Evolutionary conservation across 225 moss, liverwort and hornwort genomes (phyloP).

Genomic region (Thuidium tamariscinum): DNA sequence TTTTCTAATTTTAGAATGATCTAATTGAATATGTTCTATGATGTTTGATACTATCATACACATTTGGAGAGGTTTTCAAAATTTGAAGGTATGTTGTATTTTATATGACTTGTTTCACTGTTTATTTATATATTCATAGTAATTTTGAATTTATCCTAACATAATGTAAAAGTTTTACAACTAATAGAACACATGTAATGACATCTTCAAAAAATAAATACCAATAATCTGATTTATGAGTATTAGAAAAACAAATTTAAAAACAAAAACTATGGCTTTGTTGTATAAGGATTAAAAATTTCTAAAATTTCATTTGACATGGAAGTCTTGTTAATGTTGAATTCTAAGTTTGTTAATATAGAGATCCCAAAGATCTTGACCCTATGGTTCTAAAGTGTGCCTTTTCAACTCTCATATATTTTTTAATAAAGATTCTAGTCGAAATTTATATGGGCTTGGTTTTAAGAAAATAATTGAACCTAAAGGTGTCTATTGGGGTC

Average conservation of each 20-base stretch:
- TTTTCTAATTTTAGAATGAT: fast-evolving
- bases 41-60: neutral
- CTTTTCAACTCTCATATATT: neutral
- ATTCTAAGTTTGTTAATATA: neutral
- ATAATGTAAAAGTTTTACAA: neutral
- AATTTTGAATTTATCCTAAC: neutral
- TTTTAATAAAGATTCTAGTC: no score
- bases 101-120: neutral
- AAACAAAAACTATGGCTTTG: fast-evolving
- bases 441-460: neutral
- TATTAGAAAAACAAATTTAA: neutral
- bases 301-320: fast-evolving
- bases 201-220: neutral
- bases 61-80: neutral
- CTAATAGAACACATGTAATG: neutral
- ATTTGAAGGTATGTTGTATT: neutral
- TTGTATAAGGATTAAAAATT: neutral
- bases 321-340: neutral
- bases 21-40: neutral
- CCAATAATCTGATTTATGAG: neutral
- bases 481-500: neutral
- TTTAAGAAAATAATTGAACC: neutral
- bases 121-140: neutral
- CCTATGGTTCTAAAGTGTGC: neutral
- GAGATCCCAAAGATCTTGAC: neutral